Evolutionary conservation across 2,329 filamentous ascomycete species (phyloP), one percentile per base, ranked within the genome.

Genomic region (Nigrograna mackinnonii): DNA sequence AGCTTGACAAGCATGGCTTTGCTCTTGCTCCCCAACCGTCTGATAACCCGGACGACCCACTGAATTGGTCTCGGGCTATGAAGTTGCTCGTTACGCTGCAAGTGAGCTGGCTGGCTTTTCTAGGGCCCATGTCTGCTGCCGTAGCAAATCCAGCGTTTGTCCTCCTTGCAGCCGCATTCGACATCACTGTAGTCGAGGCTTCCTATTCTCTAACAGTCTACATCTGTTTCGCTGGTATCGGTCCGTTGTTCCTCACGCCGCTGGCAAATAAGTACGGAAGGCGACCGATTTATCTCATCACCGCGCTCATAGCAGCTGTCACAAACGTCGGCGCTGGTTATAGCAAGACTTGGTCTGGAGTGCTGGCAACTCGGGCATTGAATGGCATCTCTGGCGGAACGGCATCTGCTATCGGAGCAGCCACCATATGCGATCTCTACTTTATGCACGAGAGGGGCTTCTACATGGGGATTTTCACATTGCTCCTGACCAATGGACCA

Each of bases 251-350:
- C 22, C 58, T 52, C 52, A 53, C 55, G 16, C 61, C 67, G 1
- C 39, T 70, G 13, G 54, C 62, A 21, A 66, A 68, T 36, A 50
- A 58, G 12, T 68, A 67, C 44, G 67, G 67, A 17, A 50, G 66
- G 13, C 50, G 66, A 36, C 64, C 64, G 1, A 53, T 70, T n/a
- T n/a, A n/a, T n/a, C n/a, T n/a, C n/a, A n/a, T n/a, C n/a, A n/a
- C n/a, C n/a, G n/a, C n/a, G n/a, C n/a, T n/a, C n/a, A n/a, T n/a
- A n/a, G n/a, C n/a, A n/a, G n/a, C n/a, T n/a, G n/a, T n/a, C n/a
- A n/a, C n/a, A n/a, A n/a, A n/a, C n/a, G n/a, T n/a, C n/a, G n/a
- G n/a, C n/a, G n/a, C n/a, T n/a, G n/a, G n/a, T n/a, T n/a, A n/a
- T n/a, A n/a, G n/a, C n/a, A n/a, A n/a, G n/a, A n/a, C n/a, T n/a